Base-by-base conservation (phyloP, 116 monocot genomes). In the Phalaenopsis hybrid region DNA sequence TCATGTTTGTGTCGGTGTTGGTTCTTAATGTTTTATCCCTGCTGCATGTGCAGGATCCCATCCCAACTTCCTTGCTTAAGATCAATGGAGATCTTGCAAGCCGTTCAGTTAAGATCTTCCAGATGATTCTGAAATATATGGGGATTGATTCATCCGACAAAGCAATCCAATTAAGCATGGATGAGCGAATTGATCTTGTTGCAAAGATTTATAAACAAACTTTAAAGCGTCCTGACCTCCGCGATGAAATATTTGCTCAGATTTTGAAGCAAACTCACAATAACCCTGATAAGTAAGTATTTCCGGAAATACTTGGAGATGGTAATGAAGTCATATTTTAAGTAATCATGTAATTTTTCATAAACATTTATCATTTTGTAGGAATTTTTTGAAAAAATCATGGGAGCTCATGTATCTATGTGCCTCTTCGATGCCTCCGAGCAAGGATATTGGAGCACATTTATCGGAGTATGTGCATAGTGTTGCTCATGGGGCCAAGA, bases 361-460 rank as follows among this genome's bases (percentile, higher is more conserved):
- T 59, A n/a, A 20, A 34, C 28, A 21, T 82, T 12, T 74, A 16
- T 20, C 50, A 83, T 61, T 80, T 44, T 85, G 55, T 83, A 99
- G 99, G 85, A 87, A 49, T 79, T 93, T 79, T 70, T 83, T 91
- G 82, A 87, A 90, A 74, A 93, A 88, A 78, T 88, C 95, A 80
- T 99, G 99, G 99, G 99, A 99, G 80, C 90, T 99, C 43, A 95
- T 99, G 93, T 90, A 92, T 87, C 57, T 95, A 44, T 99, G 95
- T 91, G 90, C 92, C 57, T 95, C 95, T 46, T 93, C 92, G 51
- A 92, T 94, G 93, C 95, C 99, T 73, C 99, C 99, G 28, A 99
- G 87, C 81, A 95, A 99, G 88, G 95, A 95, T 65, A 86, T 99
- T 78, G 92, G 89, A 17, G 92, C 89, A 83, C 93, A 99, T 81